These are phyloP conservation scores for Coniochaeta sp. DNA, from an alignment of 2,329 filamentous ascomycete species.

Conservation along the genomic window DNA sequence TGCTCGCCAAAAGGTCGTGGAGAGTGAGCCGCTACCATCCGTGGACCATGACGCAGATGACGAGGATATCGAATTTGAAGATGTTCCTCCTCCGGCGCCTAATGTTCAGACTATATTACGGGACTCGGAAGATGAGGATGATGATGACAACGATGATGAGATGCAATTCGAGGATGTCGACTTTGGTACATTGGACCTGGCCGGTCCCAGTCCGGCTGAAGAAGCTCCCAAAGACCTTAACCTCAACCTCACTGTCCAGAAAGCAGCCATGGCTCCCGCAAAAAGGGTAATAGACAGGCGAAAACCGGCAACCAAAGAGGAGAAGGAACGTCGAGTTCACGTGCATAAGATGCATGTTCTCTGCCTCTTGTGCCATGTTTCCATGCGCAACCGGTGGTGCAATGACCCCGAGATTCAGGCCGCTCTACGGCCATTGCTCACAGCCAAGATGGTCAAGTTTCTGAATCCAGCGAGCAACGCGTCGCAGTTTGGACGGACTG, in stretches of 20 bases:
- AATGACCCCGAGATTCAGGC: constrained; percentile 66
- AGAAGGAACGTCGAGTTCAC: constrained; percentile 53
- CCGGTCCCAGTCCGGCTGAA: constrained; percentile 7
- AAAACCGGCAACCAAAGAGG: constrained; percentile 45
- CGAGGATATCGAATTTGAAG: constrained; percentile 40
- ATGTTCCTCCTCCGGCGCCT: constrained; percentile 37
- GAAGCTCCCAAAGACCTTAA: constrained; percentile 31
- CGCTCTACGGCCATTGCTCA: constrained; percentile 55
- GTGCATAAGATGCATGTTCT: constrained; percentile 84
- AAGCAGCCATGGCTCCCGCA: constrained; percentile 22
- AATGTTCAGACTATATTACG: constrained; percentile 43
- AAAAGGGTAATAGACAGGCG: constrained; percentile 30
- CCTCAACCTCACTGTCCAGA: constrained; percentile 44
- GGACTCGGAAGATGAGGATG: constrained; percentile 39
- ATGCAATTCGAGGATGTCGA: constrained; percentile 40
- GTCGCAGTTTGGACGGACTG: constrained; percentile 67
- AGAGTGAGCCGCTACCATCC: not conserved
- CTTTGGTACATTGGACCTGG: constrained; percentile 11
- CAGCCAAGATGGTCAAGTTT: constrained; percentile 55
- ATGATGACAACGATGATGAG: constrained; percentile 32
- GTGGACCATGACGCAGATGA: constrained; percentile 19
- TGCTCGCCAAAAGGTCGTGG: not conserved
- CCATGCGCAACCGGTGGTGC: constrained; percentile 80
- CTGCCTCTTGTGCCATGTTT: constrained; percentile 71
- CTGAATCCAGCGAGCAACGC: constrained; percentile 61